These are phyloP conservation scores for Talaromyces albobiverticillius DNA, from an alignment of 2,329 filamentous ascomycete genomes.

Conservation along the genomic window DNA sequence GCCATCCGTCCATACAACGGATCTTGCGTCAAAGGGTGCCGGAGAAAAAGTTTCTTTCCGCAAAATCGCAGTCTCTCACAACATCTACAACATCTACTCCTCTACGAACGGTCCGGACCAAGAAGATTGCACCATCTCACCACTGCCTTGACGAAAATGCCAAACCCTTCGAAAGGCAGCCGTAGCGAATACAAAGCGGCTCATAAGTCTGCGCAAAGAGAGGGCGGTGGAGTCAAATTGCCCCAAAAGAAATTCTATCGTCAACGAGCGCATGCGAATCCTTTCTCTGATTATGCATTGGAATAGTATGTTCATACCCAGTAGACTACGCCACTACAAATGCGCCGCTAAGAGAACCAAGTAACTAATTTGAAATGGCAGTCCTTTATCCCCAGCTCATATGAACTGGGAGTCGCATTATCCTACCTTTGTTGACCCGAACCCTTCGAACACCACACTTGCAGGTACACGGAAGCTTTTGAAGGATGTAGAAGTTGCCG, in stretches of 20 bases:
- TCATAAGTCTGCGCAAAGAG: constrained; percentile 32
- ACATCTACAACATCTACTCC: neutral
- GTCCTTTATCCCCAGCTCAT: constrained; percentile 70
- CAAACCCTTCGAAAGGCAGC: constrained; percentile 52
- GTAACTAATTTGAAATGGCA: constrained; percentile 35
- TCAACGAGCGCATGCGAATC: constrained; percentile 94
- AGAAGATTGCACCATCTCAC: neutral
- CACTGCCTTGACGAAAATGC: constrained; percentile 25
- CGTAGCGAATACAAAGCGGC: constrained; percentile 61
- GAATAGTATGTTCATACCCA: constrained; percentile 69
- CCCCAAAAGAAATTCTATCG: constrained; percentile 96
- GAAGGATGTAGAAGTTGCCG: constrained; percentile 82
- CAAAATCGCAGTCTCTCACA: neutral
- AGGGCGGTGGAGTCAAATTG: constrained; percentile 52
- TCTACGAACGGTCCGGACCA: too few species aligned
- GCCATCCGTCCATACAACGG: neutral
- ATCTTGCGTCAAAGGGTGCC: neutral
- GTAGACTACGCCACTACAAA: neutral
- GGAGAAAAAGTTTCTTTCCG: constrained; percentile 9
- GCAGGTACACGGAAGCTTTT: constrained; percentile 44
- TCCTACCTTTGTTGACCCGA: constrained; percentile 63
- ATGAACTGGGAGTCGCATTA: constrained; percentile 93
- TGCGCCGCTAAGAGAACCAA: neutral
- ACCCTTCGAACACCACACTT: constrained; percentile 30
- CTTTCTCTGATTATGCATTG: constrained; percentile 90